Conservation (phyloP, 768 basidiomycete genomes). For the Rhizopogon vesiculosus region DNA sequence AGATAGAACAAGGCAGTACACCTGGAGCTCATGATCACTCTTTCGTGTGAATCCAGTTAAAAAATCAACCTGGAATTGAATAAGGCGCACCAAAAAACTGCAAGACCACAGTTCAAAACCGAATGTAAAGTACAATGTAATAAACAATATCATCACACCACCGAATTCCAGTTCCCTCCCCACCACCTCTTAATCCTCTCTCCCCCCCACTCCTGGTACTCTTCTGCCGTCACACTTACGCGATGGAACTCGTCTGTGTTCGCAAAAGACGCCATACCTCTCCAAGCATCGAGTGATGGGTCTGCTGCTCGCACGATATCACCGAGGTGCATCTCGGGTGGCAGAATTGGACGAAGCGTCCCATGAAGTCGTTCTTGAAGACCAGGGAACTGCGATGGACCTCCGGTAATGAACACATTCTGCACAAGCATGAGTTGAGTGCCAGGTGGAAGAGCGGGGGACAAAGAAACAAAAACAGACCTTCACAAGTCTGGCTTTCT, state of each 20-base stretch:
- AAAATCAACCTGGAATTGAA: no score
- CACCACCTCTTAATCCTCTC: slow-evolving; percentile 88
- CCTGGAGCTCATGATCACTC: no score
- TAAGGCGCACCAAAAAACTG: no score
- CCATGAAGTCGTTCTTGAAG: slow-evolving; percentile 63
- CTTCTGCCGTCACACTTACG: slow-evolving; percentile 63
- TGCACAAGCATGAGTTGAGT: slow-evolving; percentile 20
- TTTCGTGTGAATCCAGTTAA: no score
- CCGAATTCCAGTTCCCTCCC: slow-evolving; percentile 82
- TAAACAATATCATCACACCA: slow-evolving; percentile 4
- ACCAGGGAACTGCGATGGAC: slow-evolving; percentile 70
- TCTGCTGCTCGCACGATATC: slow-evolving; percentile 59
- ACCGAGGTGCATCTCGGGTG: slow-evolving; percentile 69
- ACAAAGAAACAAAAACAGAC: slow-evolving; percentile 33
- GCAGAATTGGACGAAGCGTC: slow-evolving; percentile 78
- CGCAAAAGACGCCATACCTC: slow-evolving; percentile 83
- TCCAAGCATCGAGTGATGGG: slow-evolving; percentile 78
- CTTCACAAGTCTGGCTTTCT: slow-evolving; percentile 71
- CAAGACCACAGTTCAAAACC: no score
- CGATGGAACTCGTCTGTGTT: slow-evolving; percentile 46
- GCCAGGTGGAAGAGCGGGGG: neutral
- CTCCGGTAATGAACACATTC: slow-evolving; percentile 91
- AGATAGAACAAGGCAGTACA: no score
- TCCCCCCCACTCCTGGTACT: slow-evolving; percentile 89
- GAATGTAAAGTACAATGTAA: no score